Evolutionary conservation across 495 filamentous ascomycete species (phyloP), one percentile per base, ranked within the genome.

Genomic region (Parachaetomium inaequale): DNA sequence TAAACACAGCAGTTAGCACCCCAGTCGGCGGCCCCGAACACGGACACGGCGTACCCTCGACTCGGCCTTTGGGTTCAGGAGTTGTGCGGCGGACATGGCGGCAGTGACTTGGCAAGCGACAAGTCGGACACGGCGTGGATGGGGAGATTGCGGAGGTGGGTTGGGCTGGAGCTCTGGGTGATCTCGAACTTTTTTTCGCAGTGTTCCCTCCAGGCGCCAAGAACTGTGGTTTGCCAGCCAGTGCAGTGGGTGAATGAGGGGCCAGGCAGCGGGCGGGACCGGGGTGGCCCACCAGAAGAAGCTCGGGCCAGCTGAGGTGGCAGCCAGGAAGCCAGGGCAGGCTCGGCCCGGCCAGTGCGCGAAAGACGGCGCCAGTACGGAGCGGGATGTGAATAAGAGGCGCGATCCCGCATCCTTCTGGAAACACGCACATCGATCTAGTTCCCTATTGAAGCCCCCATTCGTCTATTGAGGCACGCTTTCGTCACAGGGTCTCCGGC

Each of bases 11-110:
- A 45, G 62, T 71, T 68, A 68, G 72, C 63, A 61, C 65, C 52
- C 51, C 68, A 66, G 36, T 63, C 56, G 34, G 46, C 31, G 62
- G 17, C 7, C 17, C 8, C 32, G 21, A 58, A 29, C 4, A 15
- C 12, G 34, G 29, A 40, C 26, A 17, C n/a, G 21, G 61, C 87
- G 68, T 80, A 95, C 93, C 76, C 96, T 85, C 49, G 92, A 96
- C 80, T 98, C 94, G 68, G 94, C 94, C 79, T 98, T 98, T 36
- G 93, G 93, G 74, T 98, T 98, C 26, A 98, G 87, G 69, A 98
- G 85, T 82, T 97, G 93, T 57, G 94, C 92, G 62, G 94, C 94
- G 71, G 90, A 91, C 87, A 91, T 93, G 70, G 67, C 80, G 53
- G 59, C 11, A 52, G 58, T 64, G 51, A 53, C 36, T 65, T 58